phyloP scores from a whole-genome alignment of 805 yeast species.

The Cyberlindnera americana region DNA sequence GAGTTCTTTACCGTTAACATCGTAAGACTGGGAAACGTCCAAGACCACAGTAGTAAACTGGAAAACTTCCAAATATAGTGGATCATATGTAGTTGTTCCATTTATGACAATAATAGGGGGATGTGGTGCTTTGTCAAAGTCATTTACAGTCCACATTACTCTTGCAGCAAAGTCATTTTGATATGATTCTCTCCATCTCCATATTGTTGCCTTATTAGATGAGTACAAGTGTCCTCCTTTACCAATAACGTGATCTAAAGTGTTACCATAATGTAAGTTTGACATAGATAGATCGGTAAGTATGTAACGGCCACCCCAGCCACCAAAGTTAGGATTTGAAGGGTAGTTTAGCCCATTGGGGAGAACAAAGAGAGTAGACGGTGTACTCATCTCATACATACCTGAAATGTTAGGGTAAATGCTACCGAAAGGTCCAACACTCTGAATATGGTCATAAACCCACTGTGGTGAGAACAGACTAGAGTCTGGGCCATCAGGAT shows the following conservation, averaged over 20 bases:
- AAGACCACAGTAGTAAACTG: slow-evolving; percentile 5
- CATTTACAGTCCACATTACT: slow-evolving; percentile 32
- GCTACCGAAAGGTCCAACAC: slow-evolving; percentile 29
- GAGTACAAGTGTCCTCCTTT: slow-evolving; percentile 16
- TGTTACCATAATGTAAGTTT: slow-evolving; percentile 24
- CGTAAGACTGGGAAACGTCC: slow-evolving; percentile 8
- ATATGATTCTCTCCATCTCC: slow-evolving; percentile 34
- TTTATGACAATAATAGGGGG: slow-evolving; percentile 27
- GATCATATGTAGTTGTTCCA: slow-evolving; percentile 22
- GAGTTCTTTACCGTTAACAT: slow-evolving; percentile 10
- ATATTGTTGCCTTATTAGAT: slow-evolving; percentile 30
- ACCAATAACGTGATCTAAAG: slow-evolving; percentile 20
- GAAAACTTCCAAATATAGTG: slow-evolving; percentile 15
- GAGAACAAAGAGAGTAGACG: slow-evolving; percentile 26
- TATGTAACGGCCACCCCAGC: slow-evolving; percentile 35
- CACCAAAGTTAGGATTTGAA: slow-evolving; percentile 30
- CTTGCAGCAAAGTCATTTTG: slow-evolving; percentile 31
- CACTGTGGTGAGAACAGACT: slow-evolving; percentile 27
- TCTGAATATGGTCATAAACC: slow-evolving; percentile 23
- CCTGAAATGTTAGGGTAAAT: slow-evolving; percentile 26
- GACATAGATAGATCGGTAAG: slow-evolving; percentile 22
- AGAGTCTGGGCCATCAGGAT: slow-evolving; percentile 28
- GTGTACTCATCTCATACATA: slow-evolving; percentile 33
- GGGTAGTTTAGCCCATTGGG: slow-evolving; percentile 33
- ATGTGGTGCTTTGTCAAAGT: slow-evolving; percentile 25